A percentile compares a stretch with the other conserved stretches of the same genome.
Conservation (phyloP, 2,329 filamentous ascomycete species). For the Graphiopsis chlorocephala region DNA sequence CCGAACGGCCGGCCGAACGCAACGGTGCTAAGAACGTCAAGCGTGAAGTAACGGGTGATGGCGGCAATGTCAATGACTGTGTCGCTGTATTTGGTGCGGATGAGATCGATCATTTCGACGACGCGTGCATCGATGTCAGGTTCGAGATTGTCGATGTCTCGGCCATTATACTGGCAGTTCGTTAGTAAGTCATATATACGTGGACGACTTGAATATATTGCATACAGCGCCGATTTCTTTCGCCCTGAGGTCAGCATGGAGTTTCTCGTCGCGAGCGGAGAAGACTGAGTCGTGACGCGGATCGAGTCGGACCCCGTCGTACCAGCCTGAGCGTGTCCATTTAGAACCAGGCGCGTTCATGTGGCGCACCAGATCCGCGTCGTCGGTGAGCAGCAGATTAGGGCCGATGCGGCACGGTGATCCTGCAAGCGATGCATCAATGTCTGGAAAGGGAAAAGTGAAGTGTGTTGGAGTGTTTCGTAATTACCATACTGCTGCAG, state of each 20-base stretch:
- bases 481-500: slow-evolving; percentile 29
- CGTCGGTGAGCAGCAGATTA: slow-evolving; percentile 49
- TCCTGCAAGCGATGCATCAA: slow-evolving; percentile 27
- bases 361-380: slow-evolving; percentile 47
- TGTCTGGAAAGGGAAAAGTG: not conserved
- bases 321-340: slow-evolving; percentile 41
- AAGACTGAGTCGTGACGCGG: slow-evolving; percentile 56
- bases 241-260: slow-evolving; percentile 46
- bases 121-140: slow-evolving; percentile 49
- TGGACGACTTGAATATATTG: not conserved
- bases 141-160: slow-evolving; percentile 54
- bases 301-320: slow-evolving; percentile 52
- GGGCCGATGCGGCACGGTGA: slow-evolving; percentile 48
- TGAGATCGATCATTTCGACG: slow-evolving; percentile 46
- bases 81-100: slow-evolving; percentile 49
- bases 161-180: slow-evolving; percentile 50
- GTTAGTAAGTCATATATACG: not conserved
- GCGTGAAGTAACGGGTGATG: slow-evolving; percentile 53
- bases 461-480: not conserved
- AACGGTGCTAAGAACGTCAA: slow-evolving; percentile 56
- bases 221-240: slow-evolving; percentile 53
- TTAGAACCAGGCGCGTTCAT: slow-evolving; percentile 40
- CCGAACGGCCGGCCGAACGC: slow-evolving; percentile 54
- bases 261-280: slow-evolving; percentile 48
- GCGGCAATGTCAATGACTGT: slow-evolving; percentile 47